These are phyloP conservation scores for Trichosporon ovoides DNA, from an alignment of 1,284 basidiomycete genomes.

Conservation along the genomic window DNA sequence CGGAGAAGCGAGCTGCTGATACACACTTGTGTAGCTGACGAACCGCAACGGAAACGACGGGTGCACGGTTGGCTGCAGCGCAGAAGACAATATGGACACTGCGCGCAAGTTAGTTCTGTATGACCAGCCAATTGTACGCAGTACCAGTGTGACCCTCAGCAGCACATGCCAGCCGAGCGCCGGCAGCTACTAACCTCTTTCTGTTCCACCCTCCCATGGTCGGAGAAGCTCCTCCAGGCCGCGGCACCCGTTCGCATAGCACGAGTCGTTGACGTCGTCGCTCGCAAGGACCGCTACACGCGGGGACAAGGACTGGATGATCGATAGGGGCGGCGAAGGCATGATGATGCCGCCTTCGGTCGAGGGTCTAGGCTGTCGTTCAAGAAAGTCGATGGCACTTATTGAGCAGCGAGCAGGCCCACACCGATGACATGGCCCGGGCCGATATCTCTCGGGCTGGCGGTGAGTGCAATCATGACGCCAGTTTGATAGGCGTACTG, in stretches of 20 bases:
- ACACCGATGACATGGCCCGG: not conserved
- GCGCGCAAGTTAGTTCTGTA: not conserved
- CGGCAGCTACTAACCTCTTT: slow-evolving; percentile 37
- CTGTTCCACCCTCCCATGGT: slow-evolving; percentile 46
- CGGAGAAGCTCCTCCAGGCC: slow-evolving; percentile 47
- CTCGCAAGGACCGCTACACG: slow-evolving; percentile 46
- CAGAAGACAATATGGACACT: slow-evolving; percentile 47
- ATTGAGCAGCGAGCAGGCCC: not conserved
- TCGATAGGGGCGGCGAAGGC: slow-evolving; percentile 45
- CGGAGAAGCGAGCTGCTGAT: slow-evolving; percentile 29
- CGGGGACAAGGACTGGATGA: slow-evolving; percentile 47
- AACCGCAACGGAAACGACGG: slow-evolving; percentile 47
- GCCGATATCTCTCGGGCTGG: not conserved
- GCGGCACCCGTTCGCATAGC: slow-evolving; percentile 45
- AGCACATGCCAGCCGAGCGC: not conserved
- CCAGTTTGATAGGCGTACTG: not conserved
- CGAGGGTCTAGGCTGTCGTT: not conserved
- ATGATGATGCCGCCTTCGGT: slow-evolving; percentile 20
- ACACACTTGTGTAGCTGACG: slow-evolving; percentile 41
- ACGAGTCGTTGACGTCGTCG: slow-evolving; percentile 44
- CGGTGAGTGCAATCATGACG: not conserved
- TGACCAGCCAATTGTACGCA: not conserved
- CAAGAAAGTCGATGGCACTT: not conserved
- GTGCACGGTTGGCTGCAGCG: slow-evolving; percentile 45
- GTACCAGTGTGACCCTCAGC: not conserved